Evolutionary conservation across 2,329 filamentous ascomycete genomes (phyloP).

Genomic region (Dothiorella sarmentorum): DNA sequence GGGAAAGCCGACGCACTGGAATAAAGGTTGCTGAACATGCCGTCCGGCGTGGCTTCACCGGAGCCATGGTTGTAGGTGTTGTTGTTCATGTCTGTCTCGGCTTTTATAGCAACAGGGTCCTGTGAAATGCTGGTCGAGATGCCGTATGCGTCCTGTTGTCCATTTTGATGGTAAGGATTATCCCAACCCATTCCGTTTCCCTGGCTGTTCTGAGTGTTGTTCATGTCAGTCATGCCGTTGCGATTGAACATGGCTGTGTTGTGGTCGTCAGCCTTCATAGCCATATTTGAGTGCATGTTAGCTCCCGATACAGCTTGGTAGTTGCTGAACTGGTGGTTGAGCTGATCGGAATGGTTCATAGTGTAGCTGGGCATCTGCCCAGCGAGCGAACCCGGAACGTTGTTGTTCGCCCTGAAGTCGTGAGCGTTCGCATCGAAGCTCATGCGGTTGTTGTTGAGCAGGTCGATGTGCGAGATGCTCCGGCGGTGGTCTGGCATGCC

Average conservation of each 20-base stretch:
- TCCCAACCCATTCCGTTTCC: constrained; percentile 43
- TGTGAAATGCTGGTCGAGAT: constrained; percentile 47
- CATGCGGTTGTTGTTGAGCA: constrained; percentile 17
- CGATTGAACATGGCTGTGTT: constrained; percentile 32
- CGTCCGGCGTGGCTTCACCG: constrained; percentile 45
- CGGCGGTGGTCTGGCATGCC: constrained; percentile 33
- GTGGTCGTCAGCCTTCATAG: constrained; percentile 32
- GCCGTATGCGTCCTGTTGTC: constrained; percentile 46
- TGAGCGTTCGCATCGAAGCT: constrained; percentile 26
- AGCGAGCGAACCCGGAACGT: constrained; percentile 19
- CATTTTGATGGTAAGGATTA: constrained; percentile 41
- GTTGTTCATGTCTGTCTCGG: constrained; percentile 41
- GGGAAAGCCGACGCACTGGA: constrained; percentile 43
- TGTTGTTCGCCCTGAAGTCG: constrained; percentile 31
- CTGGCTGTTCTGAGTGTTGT: constrained; percentile 35
- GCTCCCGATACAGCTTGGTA: constrained; percentile 30
- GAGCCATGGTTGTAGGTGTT: constrained; percentile 37
- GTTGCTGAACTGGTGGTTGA: constrained; percentile 28
- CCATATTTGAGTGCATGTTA: constrained; percentile 35
- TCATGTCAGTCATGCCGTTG: constrained; percentile 34
- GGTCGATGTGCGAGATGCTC: constrained; percentile 19
- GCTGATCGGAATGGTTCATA: constrained; percentile 14
- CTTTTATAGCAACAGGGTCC: constrained; percentile 42
- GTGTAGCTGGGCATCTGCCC: constrained; percentile 21
- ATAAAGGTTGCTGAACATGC: constrained; percentile 49